These are phyloP conservation scores for Salvia hispanica DNA, from an alignment of 257 asterid species.

Conservation along the genomic window DNA sequence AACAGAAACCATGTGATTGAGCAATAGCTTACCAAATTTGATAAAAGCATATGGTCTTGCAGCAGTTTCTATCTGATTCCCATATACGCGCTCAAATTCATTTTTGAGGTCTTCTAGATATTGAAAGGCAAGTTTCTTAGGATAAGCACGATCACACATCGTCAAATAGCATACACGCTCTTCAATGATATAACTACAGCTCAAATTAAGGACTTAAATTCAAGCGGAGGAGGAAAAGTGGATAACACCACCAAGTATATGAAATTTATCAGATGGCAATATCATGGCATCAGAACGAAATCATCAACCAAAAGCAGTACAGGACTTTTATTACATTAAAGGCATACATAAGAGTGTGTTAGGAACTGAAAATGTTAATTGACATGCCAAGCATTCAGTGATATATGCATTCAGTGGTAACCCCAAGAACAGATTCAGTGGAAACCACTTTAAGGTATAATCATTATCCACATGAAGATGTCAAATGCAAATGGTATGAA, in stretches of 20 bases:
- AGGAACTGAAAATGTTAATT: conserved; percentile 4
- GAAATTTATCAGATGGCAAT: conserved; percentile 1
- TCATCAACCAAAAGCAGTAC: neutral
- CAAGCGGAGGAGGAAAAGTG: neutral
- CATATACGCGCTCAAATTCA: conserved; percentile 84
- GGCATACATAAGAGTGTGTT: neutral
- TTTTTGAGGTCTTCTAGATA: conserved; percentile 93
- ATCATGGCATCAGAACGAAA: conserved; percentile 1
- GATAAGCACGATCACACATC: conserved; percentile 93
- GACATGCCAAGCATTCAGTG: conserved; percentile 19
- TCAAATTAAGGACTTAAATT: conserved; percentile 50
- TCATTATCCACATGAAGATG: neutral
- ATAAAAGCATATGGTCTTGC: conserved; percentile 98
- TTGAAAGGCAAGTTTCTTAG: conserved; percentile 91
- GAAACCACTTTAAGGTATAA: conserved; percentile 1
- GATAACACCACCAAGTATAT: neutral
- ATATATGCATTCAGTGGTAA: conserved; percentile 1
- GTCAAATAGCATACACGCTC: conserved; percentile 92
- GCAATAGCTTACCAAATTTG: conserved; percentile 67
- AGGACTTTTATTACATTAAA: neutral
- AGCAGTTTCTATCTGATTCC: conserved; percentile 92
- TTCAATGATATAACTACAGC: conserved; percentile 79
- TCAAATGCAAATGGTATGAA: neutral
- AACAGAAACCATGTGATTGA: conserved; percentile 17
- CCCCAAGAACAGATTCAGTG: conserved; percentile 1